Evolutionary conservation across 1,139 yeast species (phyloP).

Genomic region (Lodderomyces theae): DNA sequence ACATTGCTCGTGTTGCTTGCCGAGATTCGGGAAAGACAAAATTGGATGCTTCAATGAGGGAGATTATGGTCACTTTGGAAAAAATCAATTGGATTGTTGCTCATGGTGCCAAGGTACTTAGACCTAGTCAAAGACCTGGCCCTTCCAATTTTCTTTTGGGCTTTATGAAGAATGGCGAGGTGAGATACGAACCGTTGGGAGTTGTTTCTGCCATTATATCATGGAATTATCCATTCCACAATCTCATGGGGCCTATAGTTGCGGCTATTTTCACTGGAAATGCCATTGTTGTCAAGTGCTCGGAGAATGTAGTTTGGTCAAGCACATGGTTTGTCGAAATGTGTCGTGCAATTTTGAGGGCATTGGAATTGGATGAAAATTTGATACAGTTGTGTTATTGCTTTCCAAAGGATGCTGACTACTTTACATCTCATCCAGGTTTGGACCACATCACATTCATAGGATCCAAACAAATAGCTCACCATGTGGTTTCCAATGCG

Average conservation of each 20-base stretch:
- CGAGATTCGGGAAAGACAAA: conserved; percentile 95
- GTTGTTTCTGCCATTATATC: conserved; percentile 90
- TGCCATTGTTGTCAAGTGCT: conserved; percentile 85
- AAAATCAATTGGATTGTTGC: conserved; percentile 85
- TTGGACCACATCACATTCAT: conserved; percentile 87
- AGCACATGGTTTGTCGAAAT: conserved; percentile 71
- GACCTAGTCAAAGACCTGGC: conserved; percentile 78
- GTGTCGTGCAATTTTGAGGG: conserved; percentile 66
- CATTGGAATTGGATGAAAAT: conserved; percentile 74
- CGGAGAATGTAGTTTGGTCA: conserved; percentile 96
- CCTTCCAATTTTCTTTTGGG: conserved; percentile 71
- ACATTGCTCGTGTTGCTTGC: conserved; percentile 87
- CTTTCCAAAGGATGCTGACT: conserved; percentile 83
- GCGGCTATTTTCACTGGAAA: conserved; percentile 90
- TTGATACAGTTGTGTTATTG: conserved; percentile 78
- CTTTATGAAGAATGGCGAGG: conserved; percentile 85
- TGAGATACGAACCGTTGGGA: conserved; percentile 86
- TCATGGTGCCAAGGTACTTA: conserved; percentile 72
- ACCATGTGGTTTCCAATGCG: conserved; percentile 78
- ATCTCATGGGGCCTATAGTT: conserved; percentile 85
- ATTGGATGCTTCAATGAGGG: conserved; percentile 96
- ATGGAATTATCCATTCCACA: conserved; percentile 97
- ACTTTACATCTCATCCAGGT: conserved; percentile 79
- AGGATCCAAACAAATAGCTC: conserved; percentile 94
- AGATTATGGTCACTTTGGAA: conserved; percentile 87